phyloP scores from a whole-genome alignment of 257 asterid genomes.

The Schizonepeta tenuifolia region DNA sequence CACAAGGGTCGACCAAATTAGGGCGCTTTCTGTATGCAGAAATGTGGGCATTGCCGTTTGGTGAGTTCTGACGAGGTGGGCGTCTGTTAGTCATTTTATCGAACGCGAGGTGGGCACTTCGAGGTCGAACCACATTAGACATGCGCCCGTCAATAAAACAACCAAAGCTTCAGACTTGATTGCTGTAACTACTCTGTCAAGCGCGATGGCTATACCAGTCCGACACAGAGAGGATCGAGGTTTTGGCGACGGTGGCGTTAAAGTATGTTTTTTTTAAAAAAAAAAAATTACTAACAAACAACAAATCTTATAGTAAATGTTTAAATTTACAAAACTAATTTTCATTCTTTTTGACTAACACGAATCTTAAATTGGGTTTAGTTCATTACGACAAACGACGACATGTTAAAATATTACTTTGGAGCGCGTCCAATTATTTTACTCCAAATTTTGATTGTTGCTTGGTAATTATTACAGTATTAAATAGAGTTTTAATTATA shows the following conservation, averaged over 20 bases:
- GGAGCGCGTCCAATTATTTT: no score
- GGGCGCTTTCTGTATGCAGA: slow-evolving; percentile 26
- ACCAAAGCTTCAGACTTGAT: not conserved
- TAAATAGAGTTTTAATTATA: no score
- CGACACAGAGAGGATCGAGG: not conserved
- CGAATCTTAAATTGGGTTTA: no score
- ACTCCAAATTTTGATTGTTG: no score
- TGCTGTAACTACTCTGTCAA: not conserved
- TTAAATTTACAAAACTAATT: no score
- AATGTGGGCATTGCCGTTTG: slow-evolving; percentile 32
- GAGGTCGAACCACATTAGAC: slow-evolving; percentile 38
- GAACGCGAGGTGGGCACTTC: slow-evolving; percentile 58
- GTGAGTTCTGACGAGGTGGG: slow-evolving; percentile 30
- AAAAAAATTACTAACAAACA: no score
- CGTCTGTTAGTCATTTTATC: slow-evolving; percentile 53
- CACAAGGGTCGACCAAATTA: slow-evolving; percentile 39
- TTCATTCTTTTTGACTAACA: no score
- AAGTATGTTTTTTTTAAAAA: no score
- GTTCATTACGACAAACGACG: no score
- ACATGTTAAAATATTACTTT: no score
- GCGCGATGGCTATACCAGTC: not conserved
- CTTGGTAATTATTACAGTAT: no score
- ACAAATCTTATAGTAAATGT: no score
- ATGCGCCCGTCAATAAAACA: slow-evolving; percentile 2
- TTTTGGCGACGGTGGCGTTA: not conserved